Percentiles rank a stretch among this genome's conserved stretches.
Evolutionary conservation across 2,329 filamentous ascomycete genomes (phyloP).

Genomic region (Cytospora chrysosperma): DNA sequence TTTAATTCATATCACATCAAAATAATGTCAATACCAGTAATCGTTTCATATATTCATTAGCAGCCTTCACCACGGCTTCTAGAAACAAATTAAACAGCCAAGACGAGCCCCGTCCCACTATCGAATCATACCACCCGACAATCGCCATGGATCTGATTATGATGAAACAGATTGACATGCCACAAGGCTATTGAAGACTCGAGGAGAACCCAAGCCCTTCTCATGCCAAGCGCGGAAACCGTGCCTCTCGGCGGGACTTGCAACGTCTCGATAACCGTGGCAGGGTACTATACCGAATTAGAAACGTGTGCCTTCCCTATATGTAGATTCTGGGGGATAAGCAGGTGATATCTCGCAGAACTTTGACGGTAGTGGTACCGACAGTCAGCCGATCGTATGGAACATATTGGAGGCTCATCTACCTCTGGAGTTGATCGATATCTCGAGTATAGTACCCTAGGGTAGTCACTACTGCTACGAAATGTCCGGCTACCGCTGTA

Average conservation of each 20-base stretch:
- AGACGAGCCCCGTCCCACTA: not conserved
- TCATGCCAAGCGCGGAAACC: not conserved
- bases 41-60: too few relatives aligned
- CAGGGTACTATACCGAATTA: not conserved
- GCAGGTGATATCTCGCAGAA: not conserved
- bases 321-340: too few relatives aligned
- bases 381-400: not conserved
- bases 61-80: not conserved
- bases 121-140: not conserved
- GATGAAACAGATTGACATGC: not conserved
- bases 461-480: not conserved
- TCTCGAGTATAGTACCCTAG: not conserved
- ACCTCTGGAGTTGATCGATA: not conserved
- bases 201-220: not conserved
- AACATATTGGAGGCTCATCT: not conserved
- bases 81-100: rapidly evolving
- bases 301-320: not conserved
- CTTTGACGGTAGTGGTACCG: not conserved
- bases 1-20: too few relatives aligned
- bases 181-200: not conserved
- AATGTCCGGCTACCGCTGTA: not conserved
- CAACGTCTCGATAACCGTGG: not conserved
- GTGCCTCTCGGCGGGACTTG: not conserved
- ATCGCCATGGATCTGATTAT: not conserved
- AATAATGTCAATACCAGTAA: too few relatives aligned